Percentiles rank a stretch among this genome's conserved stretches.
Evolutionary conservation across 2,329 filamentous ascomycete species (phyloP).

Genomic region (Cytospora mali): DNA sequence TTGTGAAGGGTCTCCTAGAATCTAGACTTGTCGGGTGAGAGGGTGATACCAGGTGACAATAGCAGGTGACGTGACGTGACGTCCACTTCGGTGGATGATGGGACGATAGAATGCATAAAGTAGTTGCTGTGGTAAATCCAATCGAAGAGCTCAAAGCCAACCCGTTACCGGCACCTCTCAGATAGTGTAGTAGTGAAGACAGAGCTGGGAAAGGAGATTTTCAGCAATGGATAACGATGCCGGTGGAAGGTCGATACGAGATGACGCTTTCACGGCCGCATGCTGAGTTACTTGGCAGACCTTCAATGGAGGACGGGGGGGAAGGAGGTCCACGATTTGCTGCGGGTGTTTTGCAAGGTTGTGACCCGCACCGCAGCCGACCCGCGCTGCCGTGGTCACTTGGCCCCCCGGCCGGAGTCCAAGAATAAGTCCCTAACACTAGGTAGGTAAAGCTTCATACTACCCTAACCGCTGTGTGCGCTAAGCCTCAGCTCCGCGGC

Average conservation of each 20-base stretch:
- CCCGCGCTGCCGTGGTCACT: not conserved
- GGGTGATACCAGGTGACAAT: not conserved
- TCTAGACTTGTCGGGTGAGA: not conserved
- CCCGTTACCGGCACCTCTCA: not conserved
- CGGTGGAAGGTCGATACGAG: not conserved
- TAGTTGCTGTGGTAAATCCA: not conserved
- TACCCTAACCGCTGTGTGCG: not conserved
- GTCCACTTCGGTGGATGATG: not conserved
- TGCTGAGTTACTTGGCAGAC: not conserved
- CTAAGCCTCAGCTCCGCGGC: not conserved
- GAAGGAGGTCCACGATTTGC: not conserved
- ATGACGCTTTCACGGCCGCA: not conserved
- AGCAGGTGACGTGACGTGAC: conserved; percentile 13
- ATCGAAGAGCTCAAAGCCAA: not conserved
- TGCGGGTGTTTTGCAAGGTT: not conserved
- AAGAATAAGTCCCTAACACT: too few species aligned
- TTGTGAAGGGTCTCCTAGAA: not conserved
- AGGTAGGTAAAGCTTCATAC: too few species aligned
- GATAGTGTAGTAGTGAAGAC: not conserved
- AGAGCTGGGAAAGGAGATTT: too few species aligned
- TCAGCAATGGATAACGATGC: not conserved
- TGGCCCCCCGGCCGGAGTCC: not conserved
- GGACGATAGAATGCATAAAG: not conserved
- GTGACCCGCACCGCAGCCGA: conserved; percentile 1
- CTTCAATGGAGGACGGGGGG: not conserved